Conservation (phyloP, 768 basidiomycete species). For the Pleurotus tuber-regium region DNA sequence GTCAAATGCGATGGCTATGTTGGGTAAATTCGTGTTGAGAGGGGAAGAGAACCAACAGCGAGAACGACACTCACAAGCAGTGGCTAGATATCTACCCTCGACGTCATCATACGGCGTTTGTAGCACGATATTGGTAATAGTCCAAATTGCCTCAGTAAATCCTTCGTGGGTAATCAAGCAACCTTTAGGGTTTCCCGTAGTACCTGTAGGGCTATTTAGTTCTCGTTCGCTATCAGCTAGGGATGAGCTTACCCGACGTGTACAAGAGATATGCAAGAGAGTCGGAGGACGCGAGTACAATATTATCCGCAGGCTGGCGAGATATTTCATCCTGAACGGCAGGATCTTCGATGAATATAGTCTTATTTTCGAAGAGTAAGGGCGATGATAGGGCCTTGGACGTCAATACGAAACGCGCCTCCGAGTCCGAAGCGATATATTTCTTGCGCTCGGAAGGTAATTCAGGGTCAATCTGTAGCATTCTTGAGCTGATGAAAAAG, state of each 20-base stretch:
- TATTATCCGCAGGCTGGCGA: conserved; percentile 23
- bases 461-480: conserved; percentile 45
- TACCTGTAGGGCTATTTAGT: conserved; percentile 31
- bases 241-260: conserved; percentile 38
- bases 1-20: conserved; percentile 50
- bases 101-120: conserved; percentile 23
- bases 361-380: conserved; percentile 22
- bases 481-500: background rate
- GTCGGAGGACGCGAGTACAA: conserved; percentile 27
- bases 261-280: conserved; percentile 45
- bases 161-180: conserved; percentile 38
- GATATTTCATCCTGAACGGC: conserved; percentile 25
- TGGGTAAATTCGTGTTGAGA: too few species aligned
- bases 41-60: background rate
- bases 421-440: conserved; percentile 42
- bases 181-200: conserved; percentile 51
- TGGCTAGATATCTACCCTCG: conserved; percentile 33
- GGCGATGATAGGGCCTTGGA: conserved; percentile 17
- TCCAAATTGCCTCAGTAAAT: conserved; percentile 29
- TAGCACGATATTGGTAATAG: conserved; percentile 29
- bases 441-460: conserved; percentile 42
- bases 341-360: conserved; percentile 23
- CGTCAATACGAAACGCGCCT: conserved; percentile 39
- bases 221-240: background rate
- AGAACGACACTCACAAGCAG: conserved; percentile 37